Base-by-base conservation (phyloP, 306 rosid genomes). In the Malus asiatica region DNA sequence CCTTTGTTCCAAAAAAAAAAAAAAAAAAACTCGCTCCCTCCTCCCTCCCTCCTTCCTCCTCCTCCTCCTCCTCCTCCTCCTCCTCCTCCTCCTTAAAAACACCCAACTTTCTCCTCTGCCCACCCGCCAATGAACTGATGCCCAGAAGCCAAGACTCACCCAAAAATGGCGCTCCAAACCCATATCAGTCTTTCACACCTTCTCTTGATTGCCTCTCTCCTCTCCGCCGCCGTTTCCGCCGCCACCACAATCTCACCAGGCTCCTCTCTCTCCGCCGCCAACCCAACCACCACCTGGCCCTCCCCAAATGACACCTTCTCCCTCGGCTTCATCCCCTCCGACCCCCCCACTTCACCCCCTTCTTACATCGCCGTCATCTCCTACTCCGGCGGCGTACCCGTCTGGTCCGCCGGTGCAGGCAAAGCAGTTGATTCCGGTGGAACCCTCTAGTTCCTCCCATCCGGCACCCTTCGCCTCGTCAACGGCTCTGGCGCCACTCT, bases 361-460 rank as follows among this genome's bases (percentile, higher is more conserved):
- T 64, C 93, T 70, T 89, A 83, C 81, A 33, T 62, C 61, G 93
- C 90, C 52, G 85, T 90, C 80, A 80, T 93, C 33, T 42, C 45
- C 53, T 87, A 72, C 84, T 16, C 85, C 64, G 94, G 90, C 59
- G 88, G 84, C 19, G 18, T 66, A 25, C 92, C 92, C 30, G 55
- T 87, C 62, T 93, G 97, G 97, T 84, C 96, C 11, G 89, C 89
- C 23, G 88, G 83, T 5, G 19, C 76, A 14, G 80, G 76, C 16
- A 4, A 61, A 20, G 1, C 84, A 19, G 93, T 93, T 1, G 96
- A 93, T 80, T 78, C 91, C 62, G 79, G 46, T 0, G 91, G 87
- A 2, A 68, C 89, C 52, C 72, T 93, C 70, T 88, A 66, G 6
- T 90, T 93, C 79, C 84, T 75, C 48, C 16, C 80, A 33, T 64